These are phyloP conservation scores for Eimeria falciformis DNA, from an alignment of 169 alveolate species.

Conservation along the genomic window DNA sequence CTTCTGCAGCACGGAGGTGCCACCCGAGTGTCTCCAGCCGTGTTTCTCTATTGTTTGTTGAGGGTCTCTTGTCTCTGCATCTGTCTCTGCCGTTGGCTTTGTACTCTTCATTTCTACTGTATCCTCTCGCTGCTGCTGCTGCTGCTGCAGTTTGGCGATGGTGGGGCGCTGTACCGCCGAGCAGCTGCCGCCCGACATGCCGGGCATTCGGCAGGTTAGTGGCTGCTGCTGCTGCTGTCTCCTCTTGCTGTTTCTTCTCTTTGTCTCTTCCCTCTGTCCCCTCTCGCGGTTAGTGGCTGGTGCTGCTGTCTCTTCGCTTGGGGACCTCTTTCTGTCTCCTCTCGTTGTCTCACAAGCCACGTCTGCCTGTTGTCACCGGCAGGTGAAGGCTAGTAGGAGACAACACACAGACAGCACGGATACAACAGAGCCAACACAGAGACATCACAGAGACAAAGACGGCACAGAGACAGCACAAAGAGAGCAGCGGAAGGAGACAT, in stretches of 20 bases:
- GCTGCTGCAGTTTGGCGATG: constrained; percentile 42
- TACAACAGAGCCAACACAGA: too few species aligned
- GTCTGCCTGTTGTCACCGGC: too few species aligned
- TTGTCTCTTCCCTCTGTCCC: neutral
- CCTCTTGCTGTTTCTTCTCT: neutral
- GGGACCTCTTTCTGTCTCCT: neutral
- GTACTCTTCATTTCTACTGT: neutral
- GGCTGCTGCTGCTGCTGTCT: neutral
- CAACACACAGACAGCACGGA: too few species aligned
- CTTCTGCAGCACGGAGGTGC: neutral
- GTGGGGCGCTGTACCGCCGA: constrained; percentile 34
- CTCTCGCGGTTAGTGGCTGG: too few species aligned
- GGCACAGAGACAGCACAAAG: too few species aligned
- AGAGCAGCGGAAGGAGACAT: too few species aligned
- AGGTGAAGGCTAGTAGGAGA: too few species aligned
- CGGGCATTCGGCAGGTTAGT: constrained; percentile 20
- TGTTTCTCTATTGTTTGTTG: neutral
- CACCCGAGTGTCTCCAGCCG: neutral
- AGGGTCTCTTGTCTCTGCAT: neutral
- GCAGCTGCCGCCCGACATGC: constrained; percentile 35
- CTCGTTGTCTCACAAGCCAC: too few species aligned
- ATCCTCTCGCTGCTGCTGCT: constrained; percentile 10
- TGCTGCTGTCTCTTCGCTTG: neutral
- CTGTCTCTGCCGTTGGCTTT: neutral
- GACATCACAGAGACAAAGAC: too few species aligned